Evolutionary conservation across 106 monocot genomes (phyloP).

Genomic region (Dactylorhiza incarnata): DNA sequence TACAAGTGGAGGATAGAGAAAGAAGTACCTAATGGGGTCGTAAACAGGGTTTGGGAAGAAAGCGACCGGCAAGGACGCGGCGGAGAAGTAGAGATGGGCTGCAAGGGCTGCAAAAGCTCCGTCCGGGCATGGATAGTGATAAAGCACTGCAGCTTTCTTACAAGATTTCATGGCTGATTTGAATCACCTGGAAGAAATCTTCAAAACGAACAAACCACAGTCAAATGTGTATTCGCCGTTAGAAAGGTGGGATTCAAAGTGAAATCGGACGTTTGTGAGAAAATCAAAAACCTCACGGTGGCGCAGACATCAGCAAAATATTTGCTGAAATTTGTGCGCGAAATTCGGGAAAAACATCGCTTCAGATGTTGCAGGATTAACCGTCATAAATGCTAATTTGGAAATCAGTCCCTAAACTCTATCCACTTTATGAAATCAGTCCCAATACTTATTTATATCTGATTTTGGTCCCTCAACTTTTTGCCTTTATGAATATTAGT

Average conservation of each 20-base stretch:
- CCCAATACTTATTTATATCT: too few relatives aligned
- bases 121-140: conserved; percentile 94
- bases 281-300: too few relatives aligned
- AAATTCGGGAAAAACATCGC: too few relatives aligned
- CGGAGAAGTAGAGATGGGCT: conserved; percentile 91
- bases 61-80: conserved; percentile 42
- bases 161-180: conserved; percentile 14
- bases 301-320: too few relatives aligned
- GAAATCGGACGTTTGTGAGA: neutral
- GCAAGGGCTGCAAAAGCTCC: conserved; percentile 92
- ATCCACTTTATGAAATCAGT: too few relatives aligned
- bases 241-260: neutral
- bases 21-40: conserved; percentile 67
- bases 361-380: too few relatives aligned
- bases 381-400: too few relatives aligned
- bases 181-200: neutral
- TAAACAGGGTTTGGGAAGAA: conserved; percentile 94
- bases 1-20: neutral
- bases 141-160: conserved; percentile 72
- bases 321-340: too few relatives aligned
- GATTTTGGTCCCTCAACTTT: too few relatives aligned
- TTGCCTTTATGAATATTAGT: too few relatives aligned
- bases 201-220: neutral
- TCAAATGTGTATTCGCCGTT: neutral
- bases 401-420: too few relatives aligned